Evolutionary conservation across 805 yeast species (phyloP).

Genomic region (Ogataea paradorogensis): DNA sequence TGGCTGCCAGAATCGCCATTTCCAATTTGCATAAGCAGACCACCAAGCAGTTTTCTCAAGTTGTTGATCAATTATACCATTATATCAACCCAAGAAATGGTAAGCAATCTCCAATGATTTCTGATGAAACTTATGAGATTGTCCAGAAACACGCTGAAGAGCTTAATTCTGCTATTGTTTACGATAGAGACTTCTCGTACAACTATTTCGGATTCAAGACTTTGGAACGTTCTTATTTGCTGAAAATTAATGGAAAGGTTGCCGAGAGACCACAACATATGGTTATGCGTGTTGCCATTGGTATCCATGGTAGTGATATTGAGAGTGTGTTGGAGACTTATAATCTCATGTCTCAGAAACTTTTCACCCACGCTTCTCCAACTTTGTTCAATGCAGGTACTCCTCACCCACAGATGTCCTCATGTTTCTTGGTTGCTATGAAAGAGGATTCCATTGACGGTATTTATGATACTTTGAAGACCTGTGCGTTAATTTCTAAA

Average conservation of each 20-base stretch:
- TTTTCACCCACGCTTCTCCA: constrained; percentile 61
- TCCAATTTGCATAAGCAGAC: constrained; percentile 95
- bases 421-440: constrained; percentile 64
- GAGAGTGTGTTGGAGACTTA: constrained; percentile 53
- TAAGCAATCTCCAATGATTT: constrained; percentile 63
- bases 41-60: constrained; percentile 78
- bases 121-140: constrained; percentile 59
- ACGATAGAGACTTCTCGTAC: constrained; percentile 61
- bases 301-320: constrained; percentile 56
- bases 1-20: constrained; percentile 94
- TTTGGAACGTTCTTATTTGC: constrained; percentile 55
- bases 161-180: constrained; percentile 70
- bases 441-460: constrained; percentile 63
- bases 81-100: constrained; percentile 82
- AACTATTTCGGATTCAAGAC: constrained; percentile 63
- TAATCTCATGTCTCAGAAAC: constrained; percentile 56
- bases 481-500: constrained; percentile 60
- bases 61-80: constrained; percentile 65
- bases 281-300: constrained; percentile 60
- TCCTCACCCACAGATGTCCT: constrained; percentile 57
- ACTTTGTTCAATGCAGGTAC: constrained; percentile 63
- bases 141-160: constrained; percentile 63
- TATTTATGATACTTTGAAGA: constrained; percentile 57
- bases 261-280: constrained; percentile 63
- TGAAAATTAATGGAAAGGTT: constrained; percentile 52